Conservation (phyloP, 129 eudicot genomes). For the Flaveria ramosissima region DNA sequence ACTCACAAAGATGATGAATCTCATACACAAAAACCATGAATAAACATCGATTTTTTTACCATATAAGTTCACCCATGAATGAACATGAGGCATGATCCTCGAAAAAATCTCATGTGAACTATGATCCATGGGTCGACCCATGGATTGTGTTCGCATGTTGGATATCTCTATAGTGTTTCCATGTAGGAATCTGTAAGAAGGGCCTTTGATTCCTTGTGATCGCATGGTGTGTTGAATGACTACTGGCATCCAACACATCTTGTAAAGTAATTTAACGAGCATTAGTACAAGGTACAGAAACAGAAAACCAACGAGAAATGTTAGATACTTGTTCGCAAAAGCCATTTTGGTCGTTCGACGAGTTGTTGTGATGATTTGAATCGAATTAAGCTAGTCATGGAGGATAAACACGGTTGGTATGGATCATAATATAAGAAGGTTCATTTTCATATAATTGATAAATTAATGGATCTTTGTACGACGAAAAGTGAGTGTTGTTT, state of each 20-base stretch:
- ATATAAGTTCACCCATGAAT: slow-evolving; percentile 48
- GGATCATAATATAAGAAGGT: background rate
- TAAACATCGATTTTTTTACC: slow-evolving; percentile 38
- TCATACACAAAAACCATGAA: too few species aligned
- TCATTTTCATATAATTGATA: background rate
- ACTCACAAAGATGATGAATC: background rate
- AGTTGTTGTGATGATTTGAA: background rate
- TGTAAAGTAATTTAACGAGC: slow-evolving; percentile 45
- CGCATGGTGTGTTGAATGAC: slow-evolving; percentile 40
- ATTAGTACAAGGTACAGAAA: slow-evolving; percentile 20
- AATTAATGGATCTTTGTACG: background rate
- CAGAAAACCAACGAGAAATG: slow-evolving; percentile 23
- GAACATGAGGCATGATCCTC: slow-evolving; percentile 66
- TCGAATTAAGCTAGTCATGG: background rate
- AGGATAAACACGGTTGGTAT: background rate
- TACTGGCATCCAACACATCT: slow-evolving; percentile 55
- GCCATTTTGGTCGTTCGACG: slow-evolving; percentile 15
- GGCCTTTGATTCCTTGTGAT: slow-evolving; percentile 75
- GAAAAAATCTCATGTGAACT: slow-evolving; percentile 54
- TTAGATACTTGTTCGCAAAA: slow-evolving; percentile 7
- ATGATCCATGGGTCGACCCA: slow-evolving; percentile 48
- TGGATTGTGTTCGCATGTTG: slow-evolving; percentile 48
- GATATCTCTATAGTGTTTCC: slow-evolving; percentile 67
- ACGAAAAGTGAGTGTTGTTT: background rate
- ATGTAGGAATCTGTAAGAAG: slow-evolving; percentile 50